Conservation (phyloP, 2,329 filamentous ascomycete species). For the Ophiostoma himal-ulmi region DNA sequence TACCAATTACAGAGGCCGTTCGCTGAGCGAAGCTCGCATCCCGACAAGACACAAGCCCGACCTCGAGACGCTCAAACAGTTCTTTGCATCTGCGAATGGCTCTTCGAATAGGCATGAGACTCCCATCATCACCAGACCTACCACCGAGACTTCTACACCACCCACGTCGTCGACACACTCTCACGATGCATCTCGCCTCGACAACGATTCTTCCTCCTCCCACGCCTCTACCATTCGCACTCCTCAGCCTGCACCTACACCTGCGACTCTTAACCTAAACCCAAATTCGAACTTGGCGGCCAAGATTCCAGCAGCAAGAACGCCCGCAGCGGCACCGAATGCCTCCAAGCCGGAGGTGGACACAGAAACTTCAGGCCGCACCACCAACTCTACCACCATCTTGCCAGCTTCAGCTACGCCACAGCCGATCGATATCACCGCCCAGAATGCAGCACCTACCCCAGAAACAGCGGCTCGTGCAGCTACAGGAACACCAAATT, state of each 20-base stretch:
- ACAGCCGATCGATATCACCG: background rate
- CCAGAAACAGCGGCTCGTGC: background rate
- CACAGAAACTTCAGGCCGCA: background rate
- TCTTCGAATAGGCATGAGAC: conserved; percentile 23
- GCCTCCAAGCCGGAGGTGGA: background rate
- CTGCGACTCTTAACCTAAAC: background rate
- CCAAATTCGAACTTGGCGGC: background rate
- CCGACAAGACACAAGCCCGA: conserved; percentile 44
- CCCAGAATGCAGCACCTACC: background rate
- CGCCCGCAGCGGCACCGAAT: background rate
- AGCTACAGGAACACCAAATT: background rate
- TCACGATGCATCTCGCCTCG: conserved; percentile 11
- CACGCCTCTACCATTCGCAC: background rate
- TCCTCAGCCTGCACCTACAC: background rate
- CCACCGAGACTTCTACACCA: conserved; percentile 14
- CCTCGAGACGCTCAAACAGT: conserved; percentile 40
- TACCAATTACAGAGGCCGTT: conserved; percentile 38
- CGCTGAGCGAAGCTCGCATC: conserved; percentile 49
- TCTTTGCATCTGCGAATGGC: conserved; percentile 31
- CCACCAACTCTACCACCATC: background rate
- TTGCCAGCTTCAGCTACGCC: background rate
- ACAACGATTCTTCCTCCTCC: background rate
- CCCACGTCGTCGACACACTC: conserved; percentile 13
- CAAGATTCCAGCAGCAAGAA: background rate
- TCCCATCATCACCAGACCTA: conserved; percentile 4